These are phyloP conservation scores for Colletotrichum plurivorum DNA, from an alignment of 2,329 filamentous ascomycete species.

Conservation along the genomic window DNA sequence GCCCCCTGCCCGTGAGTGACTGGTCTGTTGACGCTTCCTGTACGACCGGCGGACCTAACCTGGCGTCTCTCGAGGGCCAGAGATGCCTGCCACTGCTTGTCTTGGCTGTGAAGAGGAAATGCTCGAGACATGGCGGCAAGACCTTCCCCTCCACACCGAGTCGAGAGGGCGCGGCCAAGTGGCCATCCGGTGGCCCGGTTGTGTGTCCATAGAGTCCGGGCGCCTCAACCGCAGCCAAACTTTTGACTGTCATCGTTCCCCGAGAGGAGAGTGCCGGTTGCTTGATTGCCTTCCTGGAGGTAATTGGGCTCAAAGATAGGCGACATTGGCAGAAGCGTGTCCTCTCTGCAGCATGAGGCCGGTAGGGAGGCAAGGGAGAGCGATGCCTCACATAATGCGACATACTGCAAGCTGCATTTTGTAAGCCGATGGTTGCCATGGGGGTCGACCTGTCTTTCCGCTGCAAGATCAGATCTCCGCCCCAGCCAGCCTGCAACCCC, in stretches of 20 bases:
- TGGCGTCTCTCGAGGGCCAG: slow-evolving; percentile 7
- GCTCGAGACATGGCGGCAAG: slow-evolving; percentile 25
- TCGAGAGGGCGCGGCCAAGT: not conserved
- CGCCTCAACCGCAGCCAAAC: not conserved
- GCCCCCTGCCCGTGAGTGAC: too few relatives aligned
- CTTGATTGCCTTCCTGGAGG: not conserved
- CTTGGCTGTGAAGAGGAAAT: slow-evolving; percentile 20
- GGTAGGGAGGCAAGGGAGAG: slow-evolving; percentile 2
- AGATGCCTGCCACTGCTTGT: not conserved
- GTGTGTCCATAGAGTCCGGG: not conserved
- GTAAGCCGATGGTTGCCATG: slow-evolving; percentile 17
- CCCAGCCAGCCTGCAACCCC: slow-evolving; percentile 27
- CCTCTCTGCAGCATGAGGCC: too few relatives aligned
- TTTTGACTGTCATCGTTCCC: not conserved
- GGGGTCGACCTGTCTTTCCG: not conserved
- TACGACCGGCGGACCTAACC: not conserved
- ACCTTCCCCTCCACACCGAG: not conserved
- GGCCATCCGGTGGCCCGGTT: not conserved
- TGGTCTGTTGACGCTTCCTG: not conserved
- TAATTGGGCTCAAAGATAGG: not conserved
- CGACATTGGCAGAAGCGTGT: too few relatives aligned
- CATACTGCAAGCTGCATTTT: slow-evolving; percentile 12
- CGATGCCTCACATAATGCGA: slow-evolving; percentile 9
- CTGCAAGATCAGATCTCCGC: slow-evolving; percentile 37
- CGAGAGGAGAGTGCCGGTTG: not conserved